Evolutionary conservation across 1,284 basidiomycete genomes (phyloP).

Genomic region (Somion occarium): DNA sequence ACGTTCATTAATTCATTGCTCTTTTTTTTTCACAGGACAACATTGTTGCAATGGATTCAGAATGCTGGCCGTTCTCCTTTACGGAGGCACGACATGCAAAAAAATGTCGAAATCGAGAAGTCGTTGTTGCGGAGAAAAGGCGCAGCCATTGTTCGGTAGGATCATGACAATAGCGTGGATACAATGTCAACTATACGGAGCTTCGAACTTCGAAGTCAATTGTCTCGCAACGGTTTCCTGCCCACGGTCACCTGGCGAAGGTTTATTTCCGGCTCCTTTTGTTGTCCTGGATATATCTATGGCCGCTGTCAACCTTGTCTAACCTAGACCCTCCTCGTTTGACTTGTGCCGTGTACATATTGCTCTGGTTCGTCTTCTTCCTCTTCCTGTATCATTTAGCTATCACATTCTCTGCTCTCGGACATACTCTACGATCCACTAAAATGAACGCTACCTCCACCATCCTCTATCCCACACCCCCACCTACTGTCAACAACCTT

Average conservation of each 20-base stretch:
- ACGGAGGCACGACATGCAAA: too few species aligned
- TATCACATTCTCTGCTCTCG: not conserved
- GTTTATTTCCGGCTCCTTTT: not conserved
- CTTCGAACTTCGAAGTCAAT: not conserved
- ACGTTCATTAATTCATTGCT: too few species aligned
- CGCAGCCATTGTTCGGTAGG: constrained; percentile 2
- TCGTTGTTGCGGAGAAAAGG: too few species aligned
- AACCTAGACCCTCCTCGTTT: not conserved
- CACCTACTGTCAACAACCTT: constrained; percentile 46
- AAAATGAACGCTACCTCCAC: not conserved
- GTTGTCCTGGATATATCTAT: not conserved
- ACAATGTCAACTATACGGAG: not conserved
- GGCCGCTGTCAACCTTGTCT: not conserved
- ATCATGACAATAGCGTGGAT: not conserved
- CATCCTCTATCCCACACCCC: constrained; percentile 13
- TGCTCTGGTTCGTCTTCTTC: not conserved
- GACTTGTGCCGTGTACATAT: not conserved
- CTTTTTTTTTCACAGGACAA: too few species aligned
- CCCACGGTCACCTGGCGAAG: not conserved
- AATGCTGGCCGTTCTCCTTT: too few species aligned
- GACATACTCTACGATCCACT: not conserved
- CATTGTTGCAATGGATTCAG: too few species aligned
- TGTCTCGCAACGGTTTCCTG: not conserved
- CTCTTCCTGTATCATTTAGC: not conserved
- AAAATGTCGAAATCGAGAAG: too few species aligned